Conservation (phyloP, 495 filamentous ascomycete species). For the Halenospora varia region DNA sequence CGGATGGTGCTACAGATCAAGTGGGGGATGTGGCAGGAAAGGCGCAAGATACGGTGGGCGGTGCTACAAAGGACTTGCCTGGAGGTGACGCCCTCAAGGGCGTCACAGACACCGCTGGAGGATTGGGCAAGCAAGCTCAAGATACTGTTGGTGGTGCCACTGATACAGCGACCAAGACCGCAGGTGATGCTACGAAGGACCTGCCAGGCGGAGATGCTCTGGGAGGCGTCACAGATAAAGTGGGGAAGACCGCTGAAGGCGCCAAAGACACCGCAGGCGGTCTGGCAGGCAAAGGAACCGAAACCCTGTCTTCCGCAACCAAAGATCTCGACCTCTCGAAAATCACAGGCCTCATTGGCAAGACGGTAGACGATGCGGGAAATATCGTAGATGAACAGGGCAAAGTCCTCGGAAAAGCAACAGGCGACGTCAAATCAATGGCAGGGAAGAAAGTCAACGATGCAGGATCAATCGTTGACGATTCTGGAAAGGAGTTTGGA, state of each 20-base stretch:
- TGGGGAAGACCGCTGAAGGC: neutral
- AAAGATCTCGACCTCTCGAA: slow-evolving; percentile 18
- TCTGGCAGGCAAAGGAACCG: neutral
- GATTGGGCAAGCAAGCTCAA: slow-evolving; percentile 1
- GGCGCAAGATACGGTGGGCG: neutral
- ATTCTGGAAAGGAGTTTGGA: neutral
- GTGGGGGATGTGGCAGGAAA: neutral
- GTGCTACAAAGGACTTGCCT: neutral
- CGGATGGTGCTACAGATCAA: neutral
- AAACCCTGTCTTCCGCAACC: neutral
- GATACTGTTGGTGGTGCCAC: neutral
- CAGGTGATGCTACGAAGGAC: neutral
- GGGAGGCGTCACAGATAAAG: neutral
- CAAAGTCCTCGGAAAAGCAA: slow-evolving; percentile 27
- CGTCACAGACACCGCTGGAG: slow-evolving; percentile 1
- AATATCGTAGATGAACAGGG: slow-evolving; percentile 24
- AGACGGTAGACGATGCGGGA: slow-evolving; percentile 26
- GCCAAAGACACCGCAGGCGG: neutral
- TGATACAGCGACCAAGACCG: neutral
- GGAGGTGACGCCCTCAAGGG: neutral
- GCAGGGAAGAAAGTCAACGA: slow-evolving; percentile 28
- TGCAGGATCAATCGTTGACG: slow-evolving; percentile 26
- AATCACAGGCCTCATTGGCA: slow-evolving; percentile 9
- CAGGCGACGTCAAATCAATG: slow-evolving; percentile 17
- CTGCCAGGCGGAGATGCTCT: neutral